These are phyloP conservation scores for Tricholoma flavovirens DNA, from an alignment of 768 basidiomycete genomes.

Conservation along the genomic window DNA sequence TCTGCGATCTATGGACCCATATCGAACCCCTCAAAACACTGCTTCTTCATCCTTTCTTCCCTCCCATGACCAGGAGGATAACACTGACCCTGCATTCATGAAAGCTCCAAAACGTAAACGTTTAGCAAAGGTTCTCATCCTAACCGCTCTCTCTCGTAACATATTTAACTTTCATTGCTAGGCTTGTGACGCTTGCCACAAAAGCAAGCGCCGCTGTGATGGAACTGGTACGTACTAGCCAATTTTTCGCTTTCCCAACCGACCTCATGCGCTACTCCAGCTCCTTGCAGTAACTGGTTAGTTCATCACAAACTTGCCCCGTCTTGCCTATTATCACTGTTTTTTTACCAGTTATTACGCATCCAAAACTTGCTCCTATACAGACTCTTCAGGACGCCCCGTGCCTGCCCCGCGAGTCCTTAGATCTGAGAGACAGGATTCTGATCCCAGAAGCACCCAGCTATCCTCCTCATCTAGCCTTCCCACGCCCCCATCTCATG, in stretches of 20 bases:
- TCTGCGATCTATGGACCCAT: conserved; percentile 28
- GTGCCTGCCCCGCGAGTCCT: conserved; percentile 64
- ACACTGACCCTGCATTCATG: conserved; percentile 29
- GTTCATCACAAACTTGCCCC: conserved; percentile 15
- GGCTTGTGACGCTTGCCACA: conserved; percentile 82
- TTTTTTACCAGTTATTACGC: conserved; percentile 60
- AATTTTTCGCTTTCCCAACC: conserved; percentile 7
- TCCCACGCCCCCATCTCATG: conserved; percentile 21
- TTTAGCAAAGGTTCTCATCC: conserved; percentile 40
- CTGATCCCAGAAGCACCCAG: conserved; percentile 12
- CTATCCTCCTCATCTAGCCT: conserved; percentile 18
- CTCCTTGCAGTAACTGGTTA: conserved; percentile 80
- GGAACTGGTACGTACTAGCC: conserved; percentile 55
- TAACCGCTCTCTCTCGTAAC: background rate
- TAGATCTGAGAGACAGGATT: conserved; percentile 36
- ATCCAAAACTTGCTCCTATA: conserved; percentile 76
- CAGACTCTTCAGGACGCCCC: conserved; percentile 71
- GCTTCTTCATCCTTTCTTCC: conserved; percentile 19
- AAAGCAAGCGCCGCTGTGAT: conserved; percentile 79
- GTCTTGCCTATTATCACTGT: conserved; percentile 6
- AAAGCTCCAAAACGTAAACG: conserved; percentile 51
- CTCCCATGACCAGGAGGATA: conserved; percentile 24
- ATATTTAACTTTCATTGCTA: conserved; percentile 17
- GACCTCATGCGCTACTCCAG: conserved; percentile 29
- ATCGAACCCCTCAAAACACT: conserved; percentile 20